Percentiles rank a stretch among this genome's conserved stretches.
Evolutionary conservation across 805 yeast genomes (phyloP).

Genomic region (Grigorovia humatica): DNA sequence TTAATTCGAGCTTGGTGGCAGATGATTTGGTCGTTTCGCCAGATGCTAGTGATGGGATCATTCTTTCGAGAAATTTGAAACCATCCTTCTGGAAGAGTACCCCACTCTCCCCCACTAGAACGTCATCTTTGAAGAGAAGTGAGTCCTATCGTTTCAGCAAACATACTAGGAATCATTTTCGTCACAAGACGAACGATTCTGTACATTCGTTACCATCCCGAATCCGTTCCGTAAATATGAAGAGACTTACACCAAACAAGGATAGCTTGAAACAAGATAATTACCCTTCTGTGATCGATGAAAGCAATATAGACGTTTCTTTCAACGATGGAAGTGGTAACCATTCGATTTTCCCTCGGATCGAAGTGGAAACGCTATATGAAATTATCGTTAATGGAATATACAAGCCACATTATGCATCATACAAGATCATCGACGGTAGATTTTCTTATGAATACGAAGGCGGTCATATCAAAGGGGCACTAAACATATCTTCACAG

Average conservation of each 20-base stretch:
- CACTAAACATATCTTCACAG: constrained; percentile 66
- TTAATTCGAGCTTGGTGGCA: background rate
- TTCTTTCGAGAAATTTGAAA: background rate
- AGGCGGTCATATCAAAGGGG: constrained; percentile 87
- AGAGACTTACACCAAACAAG: background rate
- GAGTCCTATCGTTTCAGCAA: background rate
- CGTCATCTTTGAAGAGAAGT: background rate
- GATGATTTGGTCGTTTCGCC: background rate
- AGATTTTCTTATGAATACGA: constrained; percentile 84
- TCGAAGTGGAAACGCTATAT: constrained; percentile 34
- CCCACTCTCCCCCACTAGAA: background rate
- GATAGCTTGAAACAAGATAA: constrained; percentile 27
- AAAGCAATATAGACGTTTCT: constrained; percentile 39
- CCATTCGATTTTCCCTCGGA: constrained; percentile 32
- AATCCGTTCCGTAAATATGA: background rate
- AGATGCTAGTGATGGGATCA: background rate
- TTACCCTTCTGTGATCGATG: constrained; percentile 46
- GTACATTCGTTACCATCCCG: background rate
- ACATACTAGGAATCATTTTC: background rate
- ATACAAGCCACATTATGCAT: constrained; percentile 41
- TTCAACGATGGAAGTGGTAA: constrained; percentile 35
- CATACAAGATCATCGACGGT: constrained; percentile 65
- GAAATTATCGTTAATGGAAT: constrained; percentile 29
- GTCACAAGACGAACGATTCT: background rate
- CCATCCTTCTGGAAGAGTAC: background rate